A percentile compares a stretch with the other conserved stretches of the same genome.
Evolutionary conservation across 2,329 filamentous ascomycete species (phyloP).

Genomic region (Penicillium sp.): DNA sequence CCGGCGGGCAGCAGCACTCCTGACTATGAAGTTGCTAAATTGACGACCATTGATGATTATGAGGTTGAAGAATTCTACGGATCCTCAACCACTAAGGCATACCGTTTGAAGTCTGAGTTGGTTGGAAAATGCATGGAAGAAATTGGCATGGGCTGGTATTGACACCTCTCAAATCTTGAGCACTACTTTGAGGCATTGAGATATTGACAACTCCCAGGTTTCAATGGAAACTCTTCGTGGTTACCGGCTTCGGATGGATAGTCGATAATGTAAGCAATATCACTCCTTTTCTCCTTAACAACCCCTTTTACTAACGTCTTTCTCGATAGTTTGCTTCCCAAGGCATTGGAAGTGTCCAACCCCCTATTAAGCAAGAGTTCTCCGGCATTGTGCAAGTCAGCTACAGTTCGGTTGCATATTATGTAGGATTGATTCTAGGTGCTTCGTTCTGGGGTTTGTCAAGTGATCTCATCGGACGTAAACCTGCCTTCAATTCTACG

Average conservation of each 20-base stretch:
- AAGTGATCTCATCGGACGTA: conserved; percentile 44
- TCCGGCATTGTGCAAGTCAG: conserved; percentile 26
- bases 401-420: conserved; percentile 35
- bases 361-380: conserved; percentile 29
- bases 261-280: conserved; percentile 53
- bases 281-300: not conserved
- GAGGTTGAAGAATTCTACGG: conserved; percentile 41
- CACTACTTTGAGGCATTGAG: not conserved
- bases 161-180: not conserved
- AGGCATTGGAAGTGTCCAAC: conserved; percentile 31
- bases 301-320: not conserved
- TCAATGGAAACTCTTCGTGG: conserved; percentile 62
- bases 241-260: conserved; percentile 69
- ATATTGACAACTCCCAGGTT: conserved; percentile 19
- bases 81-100: conserved; percentile 30
- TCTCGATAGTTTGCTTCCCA: conserved; percentile 26
- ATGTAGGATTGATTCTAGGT: conserved; percentile 46
- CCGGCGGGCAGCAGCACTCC: not conserved
- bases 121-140: conserved; percentile 27
- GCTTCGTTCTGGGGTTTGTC: conserved; percentile 49
- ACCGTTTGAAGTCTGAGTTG: conserved; percentile 33
- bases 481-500: conserved; percentile 48
- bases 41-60: conserved; percentile 27
- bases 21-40: conserved; percentile 17
- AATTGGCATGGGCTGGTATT: conserved; percentile 34